A percentile compares a stretch with the other conserved stretches of the same genome.
These are phyloP conservation scores for Thraustochytrium sp. DNA, from an alignment of 352 stramenopile species.

Conservation along the genomic window DNA sequence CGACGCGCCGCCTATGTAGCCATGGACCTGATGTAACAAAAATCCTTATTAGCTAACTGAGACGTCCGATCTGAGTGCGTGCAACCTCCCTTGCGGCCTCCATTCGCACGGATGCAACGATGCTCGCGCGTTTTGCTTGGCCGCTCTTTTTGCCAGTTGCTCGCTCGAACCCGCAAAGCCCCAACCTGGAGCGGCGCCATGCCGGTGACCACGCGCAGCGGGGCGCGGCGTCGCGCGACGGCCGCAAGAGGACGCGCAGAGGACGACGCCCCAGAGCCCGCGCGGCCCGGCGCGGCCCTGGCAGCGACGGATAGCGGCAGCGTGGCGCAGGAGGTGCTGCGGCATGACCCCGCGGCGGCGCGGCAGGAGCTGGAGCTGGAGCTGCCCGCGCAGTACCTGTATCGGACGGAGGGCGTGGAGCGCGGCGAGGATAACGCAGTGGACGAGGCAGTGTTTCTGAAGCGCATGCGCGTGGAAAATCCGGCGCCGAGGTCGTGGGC, in stretches of 20 bases:
- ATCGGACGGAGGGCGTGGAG: neutral
- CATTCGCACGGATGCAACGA: too few relatives aligned
- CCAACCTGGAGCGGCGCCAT: too few relatives aligned
- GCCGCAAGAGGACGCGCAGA: neutral
- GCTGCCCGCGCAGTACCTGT: neutral
- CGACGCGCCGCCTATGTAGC: neutral
- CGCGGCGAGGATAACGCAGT: neutral
- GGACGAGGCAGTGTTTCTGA: neutral
- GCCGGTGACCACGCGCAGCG: neutral
- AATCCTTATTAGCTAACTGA: too few relatives aligned
- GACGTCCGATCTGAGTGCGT: neutral
- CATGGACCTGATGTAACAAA: neutral
- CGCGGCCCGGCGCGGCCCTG: too few relatives aligned
- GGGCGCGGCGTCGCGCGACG: neutral
- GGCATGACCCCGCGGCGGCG: too few relatives aligned
- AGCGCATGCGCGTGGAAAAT: conserved; percentile 2
- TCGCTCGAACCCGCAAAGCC: neutral
- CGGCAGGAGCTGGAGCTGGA: neutral
- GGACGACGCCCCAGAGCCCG: neutral
- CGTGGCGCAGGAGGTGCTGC: neutral
- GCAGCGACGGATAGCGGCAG: neutral
- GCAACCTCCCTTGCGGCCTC: neutral
- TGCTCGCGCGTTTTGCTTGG: neutral
- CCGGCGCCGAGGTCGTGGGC: neutral
- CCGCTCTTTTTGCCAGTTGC: neutral